Percentiles rank a stretch among this genome's conserved stretches.
Evolutionary conservation across 2,329 filamentous ascomycete species (phyloP).

Genomic region (Phialemoniopsis sp.): DNA sequence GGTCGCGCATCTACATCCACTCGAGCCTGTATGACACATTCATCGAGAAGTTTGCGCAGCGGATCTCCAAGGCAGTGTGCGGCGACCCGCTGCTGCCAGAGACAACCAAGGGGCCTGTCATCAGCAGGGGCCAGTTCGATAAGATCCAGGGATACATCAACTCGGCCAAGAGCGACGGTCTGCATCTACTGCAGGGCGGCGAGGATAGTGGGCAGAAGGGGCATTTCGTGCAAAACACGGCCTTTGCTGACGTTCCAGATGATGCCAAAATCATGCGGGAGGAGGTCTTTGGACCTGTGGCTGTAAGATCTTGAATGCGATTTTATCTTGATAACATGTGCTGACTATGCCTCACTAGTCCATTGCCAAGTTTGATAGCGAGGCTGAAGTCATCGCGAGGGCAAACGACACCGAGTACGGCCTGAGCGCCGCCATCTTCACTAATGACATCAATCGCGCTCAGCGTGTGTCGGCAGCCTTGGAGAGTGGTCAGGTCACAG

Average conservation of each 20-base stretch:
- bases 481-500: conserved; percentile 24
- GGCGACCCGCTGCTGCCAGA: conserved; percentile 40
- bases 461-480: conserved; percentile 23
- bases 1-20: conserved; percentile 47
- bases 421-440: conserved; percentile 21
- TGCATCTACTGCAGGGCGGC: conserved; percentile 15
- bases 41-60: conserved; percentile 28
- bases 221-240: conserved; percentile 20
- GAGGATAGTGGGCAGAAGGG: conserved; percentile 3
- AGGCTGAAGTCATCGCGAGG: conserved; percentile 17
- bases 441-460: conserved; percentile 20
- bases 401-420: conserved; percentile 23
- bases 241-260: conserved; percentile 16
- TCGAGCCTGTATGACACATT: conserved; percentile 37
- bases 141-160: conserved; percentile 19
- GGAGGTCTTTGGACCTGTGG: conserved; percentile 38
- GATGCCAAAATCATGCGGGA: conserved; percentile 25
- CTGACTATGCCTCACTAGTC: too few species aligned
- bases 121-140: conserved; percentile 14
- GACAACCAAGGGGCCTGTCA: conserved; percentile 54
- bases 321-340: too few species aligned
- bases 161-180: conserved; percentile 14
- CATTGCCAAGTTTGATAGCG: conserved; percentile 27
- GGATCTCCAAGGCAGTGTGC: conserved; percentile 15
- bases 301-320: too few species aligned